Conservation (phyloP, 768 basidiomycete genomes). For the Tulasnella sp. region DNA sequence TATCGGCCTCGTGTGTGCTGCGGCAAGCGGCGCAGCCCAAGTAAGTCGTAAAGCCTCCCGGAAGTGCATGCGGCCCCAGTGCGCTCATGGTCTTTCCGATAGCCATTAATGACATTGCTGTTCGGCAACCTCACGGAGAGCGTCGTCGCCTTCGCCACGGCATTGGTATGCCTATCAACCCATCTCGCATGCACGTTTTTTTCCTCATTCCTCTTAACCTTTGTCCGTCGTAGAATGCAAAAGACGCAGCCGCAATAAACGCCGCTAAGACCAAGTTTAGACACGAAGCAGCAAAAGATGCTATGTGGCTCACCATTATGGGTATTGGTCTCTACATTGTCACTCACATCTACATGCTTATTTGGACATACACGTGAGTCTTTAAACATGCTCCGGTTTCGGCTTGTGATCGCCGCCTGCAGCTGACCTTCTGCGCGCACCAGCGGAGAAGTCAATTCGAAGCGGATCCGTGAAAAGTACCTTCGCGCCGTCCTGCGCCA, state of each 20-base stretch:
- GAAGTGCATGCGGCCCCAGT: neutral
- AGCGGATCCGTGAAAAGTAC: slow-evolving; percentile 30
- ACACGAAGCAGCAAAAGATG: slow-evolving; percentile 23
- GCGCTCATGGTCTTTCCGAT: neutral
- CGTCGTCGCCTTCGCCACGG: slow-evolving; percentile 23
- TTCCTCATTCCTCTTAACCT: neutral
- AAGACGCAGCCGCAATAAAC: neutral
- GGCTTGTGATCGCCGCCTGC: slow-evolving; percentile 29
- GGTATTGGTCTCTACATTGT: slow-evolving; percentile 35
- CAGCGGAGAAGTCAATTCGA: slow-evolving; percentile 35
- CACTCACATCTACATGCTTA: slow-evolving; percentile 34
- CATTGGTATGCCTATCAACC: neutral
- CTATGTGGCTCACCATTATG: slow-evolving; percentile 28
- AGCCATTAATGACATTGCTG: slow-evolving; percentile 30
- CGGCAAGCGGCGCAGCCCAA: slow-evolving; percentile 24
- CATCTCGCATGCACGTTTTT: no score
- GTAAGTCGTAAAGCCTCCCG: slow-evolving; percentile 24
- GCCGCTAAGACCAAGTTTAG: slow-evolving; percentile 1
- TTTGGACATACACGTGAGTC: slow-evolving; percentile 33
- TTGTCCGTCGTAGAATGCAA: neutral
- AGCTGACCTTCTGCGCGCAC: no score
- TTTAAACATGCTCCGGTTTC: neutral
- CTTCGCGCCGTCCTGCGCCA: slow-evolving; percentile 49
- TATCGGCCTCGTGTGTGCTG: slow-evolving; percentile 35
- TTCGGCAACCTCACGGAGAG: slow-evolving; percentile 31